Conservation (phyloP, 176 grass and related monocot genomes). For the Typha latifolia region DNA sequence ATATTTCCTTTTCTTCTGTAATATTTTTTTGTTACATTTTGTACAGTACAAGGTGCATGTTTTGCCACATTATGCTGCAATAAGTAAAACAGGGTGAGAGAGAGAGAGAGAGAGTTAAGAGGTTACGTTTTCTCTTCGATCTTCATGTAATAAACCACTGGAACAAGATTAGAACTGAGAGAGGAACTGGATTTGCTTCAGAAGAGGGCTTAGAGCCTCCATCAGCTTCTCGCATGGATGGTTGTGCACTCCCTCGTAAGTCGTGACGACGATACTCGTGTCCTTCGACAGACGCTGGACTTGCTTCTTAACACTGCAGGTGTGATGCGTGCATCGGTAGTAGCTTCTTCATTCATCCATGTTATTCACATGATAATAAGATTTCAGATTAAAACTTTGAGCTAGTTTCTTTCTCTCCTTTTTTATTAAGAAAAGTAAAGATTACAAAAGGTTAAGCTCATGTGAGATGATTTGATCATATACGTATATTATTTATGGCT, state of each 20-base stretch:
- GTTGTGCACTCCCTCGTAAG: slow-evolving; percentile 88
- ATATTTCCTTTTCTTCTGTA: too few species aligned
- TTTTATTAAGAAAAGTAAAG: too few species aligned
- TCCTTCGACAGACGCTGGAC: slow-evolving; percentile 82
- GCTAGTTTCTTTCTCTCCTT: too few species aligned
- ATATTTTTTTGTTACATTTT: too few species aligned
- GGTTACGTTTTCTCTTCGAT: not conserved
- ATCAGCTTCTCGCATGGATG: slow-evolving; percentile 89
- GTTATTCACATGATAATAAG: not conserved
- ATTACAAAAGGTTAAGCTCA: too few species aligned
- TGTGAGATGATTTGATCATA: too few species aligned
- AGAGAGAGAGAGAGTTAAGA: not conserved
- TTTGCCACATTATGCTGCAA: too few species aligned
- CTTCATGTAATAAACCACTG: not conserved
- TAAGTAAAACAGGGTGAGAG: too few species aligned
- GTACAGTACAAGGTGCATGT: too few species aligned
- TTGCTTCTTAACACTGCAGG: slow-evolving; percentile 91
- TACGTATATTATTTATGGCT: too few species aligned
- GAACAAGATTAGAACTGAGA: slow-evolving; percentile 35
- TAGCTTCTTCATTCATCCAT: slow-evolving; percentile 55
- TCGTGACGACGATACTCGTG: slow-evolving; percentile 75
- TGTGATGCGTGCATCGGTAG: slow-evolving; percentile 79
- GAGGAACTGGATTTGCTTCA: slow-evolving; percentile 81
- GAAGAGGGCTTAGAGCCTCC: slow-evolving; percentile 62
- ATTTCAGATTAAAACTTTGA: not conserved